Evolutionary conservation across 2,329 filamentous ascomycete species (phyloP).

Genomic region (Stachybotrys elegans): DNA sequence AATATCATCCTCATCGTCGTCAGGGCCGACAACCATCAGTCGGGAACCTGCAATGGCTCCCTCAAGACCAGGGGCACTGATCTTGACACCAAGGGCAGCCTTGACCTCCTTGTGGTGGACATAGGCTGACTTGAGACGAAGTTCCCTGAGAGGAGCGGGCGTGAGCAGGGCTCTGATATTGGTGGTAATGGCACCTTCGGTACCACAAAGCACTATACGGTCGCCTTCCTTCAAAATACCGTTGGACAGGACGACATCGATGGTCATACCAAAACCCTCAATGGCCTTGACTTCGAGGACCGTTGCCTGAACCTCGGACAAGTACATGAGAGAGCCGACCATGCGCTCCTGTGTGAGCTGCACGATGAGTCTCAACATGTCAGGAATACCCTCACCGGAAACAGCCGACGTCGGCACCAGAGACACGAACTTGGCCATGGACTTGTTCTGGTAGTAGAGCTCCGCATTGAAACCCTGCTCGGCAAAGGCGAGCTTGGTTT

Average conservation of each 20-base stretch:
- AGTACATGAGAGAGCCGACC: slow-evolving; percentile 95
- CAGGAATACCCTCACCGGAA: slow-evolving; percentile 98
- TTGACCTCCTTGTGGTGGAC: slow-evolving; percentile 99
- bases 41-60: slow-evolving; percentile 94
- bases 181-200: slow-evolving; percentile 92
- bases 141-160: slow-evolving; percentile 84
- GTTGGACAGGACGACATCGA: slow-evolving; percentile 94
- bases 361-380: slow-evolving; percentile 94
- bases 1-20: slow-evolving; percentile 95
- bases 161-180: slow-evolving; percentile 94
- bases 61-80: slow-evolving; percentile 91
- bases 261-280: slow-evolving; percentile 97
- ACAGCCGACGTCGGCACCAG: slow-evolving; percentile 94
- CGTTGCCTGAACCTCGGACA: slow-evolving; percentile 95
- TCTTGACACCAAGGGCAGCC: slow-evolving; percentile 97
- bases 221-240: slow-evolving; percentile 93
- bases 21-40: slow-evolving; percentile 85
- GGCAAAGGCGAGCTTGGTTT: slow-evolving; percentile 89
- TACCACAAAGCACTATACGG: slow-evolving; percentile 89
- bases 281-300: slow-evolving; percentile 99
- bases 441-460: slow-evolving; percentile 96
- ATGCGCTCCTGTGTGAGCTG: slow-evolving; percentile 94
- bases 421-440: slow-evolving; percentile 91
- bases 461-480: slow-evolving; percentile 98
- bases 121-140: slow-evolving; percentile 92